Evolutionary conservation across 352 stramenopile species (phyloP).

Genomic region (Pythium phragmiticola): DNA sequence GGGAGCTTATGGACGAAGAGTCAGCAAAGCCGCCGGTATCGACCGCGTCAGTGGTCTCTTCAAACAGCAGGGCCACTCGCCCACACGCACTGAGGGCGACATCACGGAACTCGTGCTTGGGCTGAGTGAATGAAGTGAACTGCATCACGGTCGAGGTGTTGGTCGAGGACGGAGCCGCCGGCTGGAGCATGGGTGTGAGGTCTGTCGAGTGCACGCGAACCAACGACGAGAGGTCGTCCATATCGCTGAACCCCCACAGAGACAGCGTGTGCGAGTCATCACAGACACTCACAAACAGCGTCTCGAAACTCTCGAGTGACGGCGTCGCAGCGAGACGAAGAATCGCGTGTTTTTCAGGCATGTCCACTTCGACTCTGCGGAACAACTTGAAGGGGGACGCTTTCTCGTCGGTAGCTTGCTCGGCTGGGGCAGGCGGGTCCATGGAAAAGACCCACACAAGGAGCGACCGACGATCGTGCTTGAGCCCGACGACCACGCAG

Average conservation of each 20-base stretch:
- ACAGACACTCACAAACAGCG: constrained; percentile 50
- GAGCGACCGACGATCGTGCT: constrained; percentile 35
- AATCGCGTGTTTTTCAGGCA: constrained; percentile 31
- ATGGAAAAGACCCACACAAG: constrained; percentile 65
- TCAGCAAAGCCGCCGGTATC: background rate
- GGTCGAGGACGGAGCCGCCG: constrained; percentile 35
- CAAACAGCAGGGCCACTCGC: constrained; percentile 54
- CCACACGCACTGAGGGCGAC: constrained; percentile 58
- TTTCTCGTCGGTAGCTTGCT: constrained; percentile 8
- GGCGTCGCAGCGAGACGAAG: constrained; percentile 40
- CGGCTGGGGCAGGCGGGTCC: constrained; percentile 8
- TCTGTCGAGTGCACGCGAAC: constrained; percentile 42
- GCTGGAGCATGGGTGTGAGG: constrained; percentile 27
- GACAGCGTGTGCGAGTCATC: constrained; percentile 30
- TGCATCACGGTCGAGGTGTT: constrained; percentile 31
- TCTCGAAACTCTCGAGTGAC: constrained; percentile 45
- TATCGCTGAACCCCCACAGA: constrained; percentile 61
- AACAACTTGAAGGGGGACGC: constrained; percentile 38
- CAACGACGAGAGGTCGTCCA: constrained; percentile 46
- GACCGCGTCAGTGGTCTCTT: constrained; percentile 17
- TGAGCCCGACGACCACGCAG: constrained; percentile 54
- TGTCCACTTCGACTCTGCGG: constrained; percentile 37
- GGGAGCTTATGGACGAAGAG: background rate
- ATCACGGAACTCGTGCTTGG: constrained; percentile 46
- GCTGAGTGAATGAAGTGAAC: constrained; percentile 34